phyloP scores from a whole-genome alignment of 148 eudicot species.

The Silene latifolia region DNA sequence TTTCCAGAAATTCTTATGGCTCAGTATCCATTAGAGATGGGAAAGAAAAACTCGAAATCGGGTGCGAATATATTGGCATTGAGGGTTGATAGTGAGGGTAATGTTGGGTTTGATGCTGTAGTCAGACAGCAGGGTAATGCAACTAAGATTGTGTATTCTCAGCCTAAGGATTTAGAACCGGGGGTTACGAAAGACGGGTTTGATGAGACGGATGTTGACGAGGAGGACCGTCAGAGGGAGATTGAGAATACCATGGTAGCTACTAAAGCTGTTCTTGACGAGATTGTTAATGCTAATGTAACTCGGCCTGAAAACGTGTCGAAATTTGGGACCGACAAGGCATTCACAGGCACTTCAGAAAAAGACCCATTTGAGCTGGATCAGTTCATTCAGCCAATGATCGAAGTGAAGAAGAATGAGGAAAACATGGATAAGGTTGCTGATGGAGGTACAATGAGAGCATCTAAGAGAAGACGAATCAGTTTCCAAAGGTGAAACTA shows the following conservation, averaged over 20 bases:
- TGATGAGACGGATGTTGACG: slow-evolving; percentile 42
- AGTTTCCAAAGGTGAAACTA: too few species aligned
- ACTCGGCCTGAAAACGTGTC: too few species aligned
- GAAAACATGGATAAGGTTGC: too few species aligned
- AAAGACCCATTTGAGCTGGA: too few species aligned
- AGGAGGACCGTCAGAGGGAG: slow-evolving; percentile 22
- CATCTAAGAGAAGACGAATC: too few species aligned
- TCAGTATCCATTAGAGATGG: slow-evolving; percentile 85
- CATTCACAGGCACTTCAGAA: too few species aligned
- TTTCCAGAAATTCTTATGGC: slow-evolving; percentile 75
- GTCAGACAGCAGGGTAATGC: slow-evolving; percentile 81
- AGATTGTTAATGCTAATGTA: slow-evolving; percentile 37
- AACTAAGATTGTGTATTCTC: slow-evolving; percentile 66
- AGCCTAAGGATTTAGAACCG: slow-evolving; percentile 67
- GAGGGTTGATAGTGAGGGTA: slow-evolving; percentile 67
- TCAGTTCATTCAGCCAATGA: too few species aligned
- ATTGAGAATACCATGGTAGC: slow-evolving; percentile 54
- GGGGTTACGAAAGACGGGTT: slow-evolving; percentile 47
- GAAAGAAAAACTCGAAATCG: slow-evolving; percentile 30
- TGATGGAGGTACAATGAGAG: too few species aligned
- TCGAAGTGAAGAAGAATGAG: too few species aligned
- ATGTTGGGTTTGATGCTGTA: slow-evolving; percentile 72
- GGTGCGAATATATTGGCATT: slow-evolving; percentile 47
- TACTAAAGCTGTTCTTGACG: too few species aligned
- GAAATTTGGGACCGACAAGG: too few species aligned